Conservation (phyloP, 129 eudicot species). For the Oenanthe sinensis region DNA sequence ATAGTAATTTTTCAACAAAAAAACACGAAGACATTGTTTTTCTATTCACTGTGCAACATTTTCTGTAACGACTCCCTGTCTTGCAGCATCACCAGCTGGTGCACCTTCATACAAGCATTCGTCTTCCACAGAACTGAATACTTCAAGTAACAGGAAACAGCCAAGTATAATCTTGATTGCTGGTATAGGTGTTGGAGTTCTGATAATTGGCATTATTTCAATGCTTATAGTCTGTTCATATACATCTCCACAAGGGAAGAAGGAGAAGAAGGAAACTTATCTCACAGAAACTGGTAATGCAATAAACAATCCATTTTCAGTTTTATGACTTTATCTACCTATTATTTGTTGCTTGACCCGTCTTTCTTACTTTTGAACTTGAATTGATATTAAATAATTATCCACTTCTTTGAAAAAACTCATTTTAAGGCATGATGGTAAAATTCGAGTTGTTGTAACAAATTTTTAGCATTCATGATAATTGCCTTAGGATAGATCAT, state of each 20-base stretch:
- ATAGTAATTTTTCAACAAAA: neutral
- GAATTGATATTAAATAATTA: neutral
- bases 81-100: constrained; percentile 42
- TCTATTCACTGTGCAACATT: neutral
- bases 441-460: neutral
- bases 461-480: neutral
- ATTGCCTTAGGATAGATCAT: neutral
- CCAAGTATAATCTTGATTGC: constrained; percentile 47
- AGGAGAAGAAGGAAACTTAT: constrained; percentile 38
- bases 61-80: constrained; percentile 48
- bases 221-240: constrained; percentile 52
- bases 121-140: constrained; percentile 30
- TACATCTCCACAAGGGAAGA: constrained; percentile 44
- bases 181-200: constrained; percentile 60
- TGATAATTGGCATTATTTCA: constrained; percentile 45
- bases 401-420: neutral
- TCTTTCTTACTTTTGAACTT: neutral
- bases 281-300: constrained; percentile 57
- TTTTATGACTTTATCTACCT: neutral
- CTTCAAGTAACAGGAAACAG: constrained; percentile 46
- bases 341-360: no score
- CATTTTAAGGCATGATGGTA: neutral
- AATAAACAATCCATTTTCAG: neutral
- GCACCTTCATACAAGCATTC: constrained; percentile 49
- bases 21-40: neutral